Percentiles rank a stretch among this genome's conserved stretches.
Conservation (phyloP, 1,139 yeast genomes). For the Tardiomyces blankii region DNA sequence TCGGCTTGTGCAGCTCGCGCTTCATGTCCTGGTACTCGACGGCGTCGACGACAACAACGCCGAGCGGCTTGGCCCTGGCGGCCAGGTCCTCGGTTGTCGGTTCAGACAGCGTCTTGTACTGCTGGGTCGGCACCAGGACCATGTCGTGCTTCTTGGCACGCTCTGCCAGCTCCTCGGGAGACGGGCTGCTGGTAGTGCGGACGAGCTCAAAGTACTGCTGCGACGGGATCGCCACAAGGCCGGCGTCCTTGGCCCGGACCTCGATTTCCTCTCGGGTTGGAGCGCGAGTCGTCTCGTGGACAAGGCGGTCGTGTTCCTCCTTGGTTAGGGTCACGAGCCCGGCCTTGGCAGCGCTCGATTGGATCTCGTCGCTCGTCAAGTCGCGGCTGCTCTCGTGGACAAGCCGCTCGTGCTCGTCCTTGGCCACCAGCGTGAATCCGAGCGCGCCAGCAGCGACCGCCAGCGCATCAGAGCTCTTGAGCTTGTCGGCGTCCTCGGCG, state of each 20-base stretch:
- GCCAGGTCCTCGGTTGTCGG: not conserved
- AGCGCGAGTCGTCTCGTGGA: not conserved
- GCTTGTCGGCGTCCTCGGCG: not conserved
- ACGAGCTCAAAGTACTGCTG: constrained; percentile 1
- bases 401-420: not conserved
- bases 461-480: not conserved
- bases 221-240: constrained; percentile 1
- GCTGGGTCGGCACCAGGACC: not conserved
- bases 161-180: not conserved
- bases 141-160: not conserved
- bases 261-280: constrained; percentile 1
- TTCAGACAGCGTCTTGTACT: not conserved
- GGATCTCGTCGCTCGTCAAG: not conserved
- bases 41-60: not conserved
- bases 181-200: not conserved
- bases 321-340: not conserved
- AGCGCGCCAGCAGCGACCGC: not conserved
- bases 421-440: not conserved
- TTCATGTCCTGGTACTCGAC: not conserved
- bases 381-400: not conserved
- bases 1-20: constrained; percentile 1
- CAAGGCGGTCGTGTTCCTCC: not conserved
- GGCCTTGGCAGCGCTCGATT: not conserved
- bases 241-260: not conserved
- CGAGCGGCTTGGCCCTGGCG: not conserved